Conservation (phyloP, 2,329 filamentous ascomycete genomes). For the Diplodia seriata region DNA sequence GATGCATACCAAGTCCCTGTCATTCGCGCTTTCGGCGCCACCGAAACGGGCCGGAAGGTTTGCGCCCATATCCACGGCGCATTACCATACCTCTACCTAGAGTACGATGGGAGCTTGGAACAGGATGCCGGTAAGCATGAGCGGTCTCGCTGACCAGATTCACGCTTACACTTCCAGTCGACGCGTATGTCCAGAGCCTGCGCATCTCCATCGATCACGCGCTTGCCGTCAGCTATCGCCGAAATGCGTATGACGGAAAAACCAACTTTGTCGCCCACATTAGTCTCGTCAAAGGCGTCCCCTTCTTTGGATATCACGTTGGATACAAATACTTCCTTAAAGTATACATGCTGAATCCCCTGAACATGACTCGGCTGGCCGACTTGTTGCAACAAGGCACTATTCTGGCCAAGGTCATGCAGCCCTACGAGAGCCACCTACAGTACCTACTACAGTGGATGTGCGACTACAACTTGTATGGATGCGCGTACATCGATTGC, state of each 20-base stretch:
- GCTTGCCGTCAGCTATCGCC: constrained; percentile 81
- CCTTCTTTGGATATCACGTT: constrained; percentile 95
- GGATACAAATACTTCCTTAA: constrained; percentile 92
- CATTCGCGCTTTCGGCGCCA: constrained; percentile 88
- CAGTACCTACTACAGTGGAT: constrained; percentile 96
- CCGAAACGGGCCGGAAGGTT: constrained; percentile 93
- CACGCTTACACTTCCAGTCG: constrained; percentile 60
- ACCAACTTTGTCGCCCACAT: constrained; percentile 85
- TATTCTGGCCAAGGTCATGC: constrained; percentile 81
- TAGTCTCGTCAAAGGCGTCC: constrained; percentile 87
- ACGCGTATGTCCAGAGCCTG: constrained; percentile 75
- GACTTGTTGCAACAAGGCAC: constrained; percentile 88
- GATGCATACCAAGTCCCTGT: constrained; percentile 80
- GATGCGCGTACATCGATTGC: constrained; percentile 84
- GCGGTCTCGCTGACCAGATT: constrained; percentile 24
- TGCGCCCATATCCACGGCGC: constrained; percentile 95
- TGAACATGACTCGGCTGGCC: constrained; percentile 83
- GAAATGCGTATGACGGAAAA: constrained; percentile 73
- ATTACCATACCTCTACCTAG: constrained; percentile 93
- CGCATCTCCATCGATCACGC: constrained; percentile 92
- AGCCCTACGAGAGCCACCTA: constrained; percentile 92
- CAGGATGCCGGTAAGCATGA: constrained; percentile 68
- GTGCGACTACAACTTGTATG: constrained; percentile 97
- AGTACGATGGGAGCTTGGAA: constrained; percentile 75
- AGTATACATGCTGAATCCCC: constrained; percentile 89